Conservation (phyloP, 2,329 filamentous ascomycete genomes). For the Coniochaeta prunicola region DNA sequence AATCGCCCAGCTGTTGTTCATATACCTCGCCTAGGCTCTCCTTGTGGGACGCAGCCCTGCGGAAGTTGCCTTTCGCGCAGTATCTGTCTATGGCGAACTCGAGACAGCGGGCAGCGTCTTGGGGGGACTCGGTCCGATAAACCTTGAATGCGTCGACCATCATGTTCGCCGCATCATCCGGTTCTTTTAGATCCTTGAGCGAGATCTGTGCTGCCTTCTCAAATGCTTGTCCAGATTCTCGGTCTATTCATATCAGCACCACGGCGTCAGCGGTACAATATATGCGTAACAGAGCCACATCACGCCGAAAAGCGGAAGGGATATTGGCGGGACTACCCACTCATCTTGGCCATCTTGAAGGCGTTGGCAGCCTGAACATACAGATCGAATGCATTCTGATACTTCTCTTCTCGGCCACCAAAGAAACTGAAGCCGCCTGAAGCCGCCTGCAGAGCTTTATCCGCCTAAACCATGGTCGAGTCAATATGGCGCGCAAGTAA, state of each 20-base stretch:
- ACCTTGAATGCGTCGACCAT: conserved; percentile 90
- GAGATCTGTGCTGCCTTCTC: conserved; percentile 82
- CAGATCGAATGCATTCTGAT: conserved; percentile 79
- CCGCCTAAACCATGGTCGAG: conserved; percentile 56
- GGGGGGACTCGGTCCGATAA: conserved; percentile 77
- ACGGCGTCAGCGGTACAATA: not conserved
- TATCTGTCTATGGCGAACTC: conserved; percentile 78
- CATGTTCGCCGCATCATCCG: conserved; percentile 85
- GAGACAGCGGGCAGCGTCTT: conserved; percentile 75
- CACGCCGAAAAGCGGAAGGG: not conserved
- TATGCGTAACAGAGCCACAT: too few relatives aligned
- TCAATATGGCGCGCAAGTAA: not conserved
- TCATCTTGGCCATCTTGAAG: conserved; percentile 80
- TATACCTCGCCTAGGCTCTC: conserved; percentile 82
- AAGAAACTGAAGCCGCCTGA: conserved; percentile 83
- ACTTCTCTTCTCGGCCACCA: conserved; percentile 79
- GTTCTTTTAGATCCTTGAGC: conserved; percentile 74
- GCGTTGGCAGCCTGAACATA: conserved; percentile 87
- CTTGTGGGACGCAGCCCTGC: conserved; percentile 83
- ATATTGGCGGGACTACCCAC: conserved; percentile 37
- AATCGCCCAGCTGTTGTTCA: conserved; percentile 73
- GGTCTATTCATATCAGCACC: conserved; percentile 41
- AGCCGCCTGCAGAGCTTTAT: conserved; percentile 71
- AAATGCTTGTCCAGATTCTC: conserved; percentile 80
- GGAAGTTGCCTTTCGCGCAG: conserved; percentile 82